Evolutionary conservation across 2,329 filamentous ascomycete species (phyloP).

Genomic region (Cladosporium velox): DNA sequence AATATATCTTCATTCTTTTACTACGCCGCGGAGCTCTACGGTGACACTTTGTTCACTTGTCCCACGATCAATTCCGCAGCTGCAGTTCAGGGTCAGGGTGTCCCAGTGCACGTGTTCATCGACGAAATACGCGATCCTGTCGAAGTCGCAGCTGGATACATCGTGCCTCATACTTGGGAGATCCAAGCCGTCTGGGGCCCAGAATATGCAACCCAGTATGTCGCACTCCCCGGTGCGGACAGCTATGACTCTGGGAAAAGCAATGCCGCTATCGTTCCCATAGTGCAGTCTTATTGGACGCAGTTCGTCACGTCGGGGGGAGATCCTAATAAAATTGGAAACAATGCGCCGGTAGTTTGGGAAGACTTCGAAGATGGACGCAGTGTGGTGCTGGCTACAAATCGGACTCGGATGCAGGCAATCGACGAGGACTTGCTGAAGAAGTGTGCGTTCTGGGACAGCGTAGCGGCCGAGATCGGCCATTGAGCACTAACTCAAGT

Average conservation of each 20-base stretch:
- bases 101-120: conserved; percentile 52
- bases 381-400: neutral
- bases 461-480: neutral
- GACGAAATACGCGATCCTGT: conserved; percentile 59
- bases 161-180: conserved; percentile 69
- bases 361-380: neutral
- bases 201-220: conserved; percentile 37
- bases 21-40: neutral
- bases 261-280: neutral
- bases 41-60: neutral
- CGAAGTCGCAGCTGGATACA: conserved; percentile 56
- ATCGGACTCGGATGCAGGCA: neutral
- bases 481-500: neutral
- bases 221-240: neutral
- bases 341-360: neutral
- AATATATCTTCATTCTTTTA: neutral
- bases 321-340: neutral
- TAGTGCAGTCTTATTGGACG: neutral
- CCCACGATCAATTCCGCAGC: neutral
- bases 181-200: conserved; percentile 68
- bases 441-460: neutral
- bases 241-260: neutral
- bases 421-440: neutral
- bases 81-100: neutral
- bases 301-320: neutral